Conservation (phyloP, 2,329 filamentous ascomycete species). For the Cladorrhinum sp. region DNA sequence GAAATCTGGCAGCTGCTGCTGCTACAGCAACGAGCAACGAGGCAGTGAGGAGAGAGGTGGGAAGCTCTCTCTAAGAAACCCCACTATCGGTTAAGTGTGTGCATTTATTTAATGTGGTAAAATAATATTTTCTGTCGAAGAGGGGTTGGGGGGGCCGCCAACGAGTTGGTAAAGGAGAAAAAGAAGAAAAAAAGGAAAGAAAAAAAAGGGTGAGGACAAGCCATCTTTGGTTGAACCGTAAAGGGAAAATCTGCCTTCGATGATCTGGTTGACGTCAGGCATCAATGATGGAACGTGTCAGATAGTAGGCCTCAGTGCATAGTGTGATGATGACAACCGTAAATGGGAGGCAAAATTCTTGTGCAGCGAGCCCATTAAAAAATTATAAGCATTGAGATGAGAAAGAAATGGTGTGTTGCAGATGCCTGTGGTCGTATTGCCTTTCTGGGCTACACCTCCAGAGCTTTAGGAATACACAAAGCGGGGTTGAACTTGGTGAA, state of each 20-base stretch:
- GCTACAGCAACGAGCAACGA: not conserved
- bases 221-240: not conserved
- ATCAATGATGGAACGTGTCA: not conserved
- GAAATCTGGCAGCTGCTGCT: not conserved
- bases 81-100: not conserved
- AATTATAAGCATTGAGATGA: too few species aligned
- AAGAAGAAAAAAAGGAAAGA: too few species aligned
- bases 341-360: not conserved
- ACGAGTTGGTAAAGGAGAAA: too few species aligned
- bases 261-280: not conserved
- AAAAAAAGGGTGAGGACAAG: too few species aligned
- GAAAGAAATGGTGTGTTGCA: too few species aligned
- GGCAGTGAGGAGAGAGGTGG: too few species aligned
- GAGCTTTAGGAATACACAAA: too few species aligned
- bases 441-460: not conserved
- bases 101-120: not conserved
- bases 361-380: too few species aligned
- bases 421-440: not conserved
- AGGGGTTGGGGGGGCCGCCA: too few species aligned
- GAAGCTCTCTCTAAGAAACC: not conserved
- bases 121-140: too few species aligned
- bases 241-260: not conserved
- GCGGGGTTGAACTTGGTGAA: not conserved
- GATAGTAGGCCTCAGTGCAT: not conserved
- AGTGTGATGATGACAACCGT: not conserved